phyloP scores from a whole-genome alignment of 1,139 yeast species.

The Dujonia santamariae region DNA sequence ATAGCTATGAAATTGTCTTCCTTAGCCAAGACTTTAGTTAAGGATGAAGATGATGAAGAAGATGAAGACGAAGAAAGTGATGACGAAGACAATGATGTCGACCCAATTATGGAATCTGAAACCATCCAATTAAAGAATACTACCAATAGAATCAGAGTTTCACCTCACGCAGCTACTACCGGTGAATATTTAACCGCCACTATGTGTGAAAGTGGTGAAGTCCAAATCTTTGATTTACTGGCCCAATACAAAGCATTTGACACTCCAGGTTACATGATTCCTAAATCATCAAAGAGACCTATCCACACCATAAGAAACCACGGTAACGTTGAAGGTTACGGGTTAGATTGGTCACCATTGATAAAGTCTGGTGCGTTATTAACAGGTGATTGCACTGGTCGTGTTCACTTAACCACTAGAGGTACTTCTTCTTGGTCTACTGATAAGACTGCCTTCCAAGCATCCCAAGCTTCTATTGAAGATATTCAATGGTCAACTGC shows the following conservation, averaged over 20 bases:
- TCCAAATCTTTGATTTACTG: constrained; percentile 72
- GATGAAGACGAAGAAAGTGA: constrained; percentile 66
- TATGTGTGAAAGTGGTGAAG: constrained; percentile 90
- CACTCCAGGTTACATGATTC: constrained; percentile 79
- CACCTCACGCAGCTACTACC: constrained; percentile 72
- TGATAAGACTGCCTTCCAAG: constrained; percentile 74
- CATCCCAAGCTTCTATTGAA: constrained; percentile 78
- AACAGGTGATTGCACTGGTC: constrained; percentile 87
- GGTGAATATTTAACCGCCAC: constrained; percentile 87
- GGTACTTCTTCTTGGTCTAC: constrained; percentile 82
- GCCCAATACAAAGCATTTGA: constrained; percentile 82
- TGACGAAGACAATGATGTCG: constrained; percentile 64
- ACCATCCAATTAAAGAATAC: constrained; percentile 74
- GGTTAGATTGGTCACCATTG: constrained; percentile 94
- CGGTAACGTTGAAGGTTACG: constrained; percentile 97
- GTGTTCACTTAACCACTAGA: constrained; percentile 74
- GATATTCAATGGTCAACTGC: constrained; percentile 96
- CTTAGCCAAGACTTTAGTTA: constrained; percentile 78
- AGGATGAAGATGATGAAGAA: constrained; percentile 71
- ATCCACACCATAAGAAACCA: constrained; percentile 80
- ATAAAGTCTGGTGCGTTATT: constrained; percentile 76
- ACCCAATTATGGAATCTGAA: constrained; percentile 87
- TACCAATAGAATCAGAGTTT: constrained; percentile 84
- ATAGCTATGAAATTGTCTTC: constrained; percentile 81
- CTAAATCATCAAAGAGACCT: constrained; percentile 77